Evolutionary conservation across 257 asterid species (phyloP), one percentile per base, ranked within the genome.

Genomic region (Nicotiana benthamiana): DNA sequence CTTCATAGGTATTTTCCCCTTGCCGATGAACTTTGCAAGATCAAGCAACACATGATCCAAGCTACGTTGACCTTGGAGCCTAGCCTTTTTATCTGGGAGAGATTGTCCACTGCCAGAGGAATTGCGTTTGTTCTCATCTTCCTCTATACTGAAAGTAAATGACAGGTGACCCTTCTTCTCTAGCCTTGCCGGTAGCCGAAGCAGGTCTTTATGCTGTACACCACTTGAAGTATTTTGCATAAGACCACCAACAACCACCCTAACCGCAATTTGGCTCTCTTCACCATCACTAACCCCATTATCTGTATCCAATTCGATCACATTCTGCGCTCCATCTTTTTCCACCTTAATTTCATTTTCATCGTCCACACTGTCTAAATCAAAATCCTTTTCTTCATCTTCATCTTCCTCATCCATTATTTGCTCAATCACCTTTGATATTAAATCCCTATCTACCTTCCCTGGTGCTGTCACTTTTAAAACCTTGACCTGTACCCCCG

Each of bases 401-500:
- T 87, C 88, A 77, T 83, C 97, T 75, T 91, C 99, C 82, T 90
- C 97, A 75, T 92, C 97, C 74, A 93, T 89, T 83, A 92, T 89
- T 84, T 91, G 97, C 79, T 95, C 97, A 83, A 95, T 93, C 80
- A 89, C 97, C 90, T 91, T 91, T 48, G 98, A 91, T 86, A 95
- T 90, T 40, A 91, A 62, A 87, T 92, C 99, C 84, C 86, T 86
- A 83, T 93, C 97, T 75, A 86, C 88, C 87, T 92, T 92, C 83
- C 86, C 90, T 4, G 98, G 97, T 52, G 91, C 75, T 78, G 95
- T 91, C 81, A 91, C 96, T 83, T 92, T 90, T 87, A 93, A 87
- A 82, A 95, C 97, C 90, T 92, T 93, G 83, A 95, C 96, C 89
- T 91, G 90, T 89, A 90, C 91, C 74, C 97, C 98, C 84, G 98